These are phyloP conservation scores for Saccharum officinarum DNA, from an alignment of 176 grass and related monocot species.

Conservation along the genomic window DNA sequence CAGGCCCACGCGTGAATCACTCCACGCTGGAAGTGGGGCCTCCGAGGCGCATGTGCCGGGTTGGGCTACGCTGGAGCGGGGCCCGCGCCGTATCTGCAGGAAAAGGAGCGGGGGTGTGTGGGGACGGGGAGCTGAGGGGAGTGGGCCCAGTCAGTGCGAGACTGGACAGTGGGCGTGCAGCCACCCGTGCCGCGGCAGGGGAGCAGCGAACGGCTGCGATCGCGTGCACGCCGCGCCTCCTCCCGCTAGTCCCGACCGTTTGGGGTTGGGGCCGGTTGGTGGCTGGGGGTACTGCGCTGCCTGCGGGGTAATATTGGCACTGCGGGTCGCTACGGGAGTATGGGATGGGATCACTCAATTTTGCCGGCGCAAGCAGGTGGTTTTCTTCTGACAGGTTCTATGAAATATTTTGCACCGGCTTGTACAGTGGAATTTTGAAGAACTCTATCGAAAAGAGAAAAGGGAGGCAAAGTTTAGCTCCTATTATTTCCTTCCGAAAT, in stretches of 20 bases:
- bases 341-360: background rate
- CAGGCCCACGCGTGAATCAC: conserved; percentile 39
- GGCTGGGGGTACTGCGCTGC: background rate
- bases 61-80: conserved; percentile 37
- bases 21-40: conserved; percentile 47
- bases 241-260: background rate
- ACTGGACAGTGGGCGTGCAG: background rate
- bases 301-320: conserved; percentile 1
- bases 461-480: background rate
- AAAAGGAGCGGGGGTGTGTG: background rate
- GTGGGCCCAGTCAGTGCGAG: background rate
- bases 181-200: background rate
- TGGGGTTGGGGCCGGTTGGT: background rate
- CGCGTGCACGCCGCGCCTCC: background rate
- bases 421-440: too few species aligned
- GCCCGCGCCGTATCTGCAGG: conserved; percentile 39
- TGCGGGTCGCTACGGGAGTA: background rate
- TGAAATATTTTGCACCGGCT: background rate
- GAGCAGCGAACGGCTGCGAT: conserved; percentile 31
- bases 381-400: background rate
- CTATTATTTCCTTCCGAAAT: background rate
- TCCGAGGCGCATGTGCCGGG: conserved; percentile 19
- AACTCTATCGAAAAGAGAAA: background rate
- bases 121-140: background rate
- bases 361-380: background rate